Evolutionary conservation across 768 basidiomycete genomes (phyloP).

Genomic region (Lactarius sp.): DNA sequence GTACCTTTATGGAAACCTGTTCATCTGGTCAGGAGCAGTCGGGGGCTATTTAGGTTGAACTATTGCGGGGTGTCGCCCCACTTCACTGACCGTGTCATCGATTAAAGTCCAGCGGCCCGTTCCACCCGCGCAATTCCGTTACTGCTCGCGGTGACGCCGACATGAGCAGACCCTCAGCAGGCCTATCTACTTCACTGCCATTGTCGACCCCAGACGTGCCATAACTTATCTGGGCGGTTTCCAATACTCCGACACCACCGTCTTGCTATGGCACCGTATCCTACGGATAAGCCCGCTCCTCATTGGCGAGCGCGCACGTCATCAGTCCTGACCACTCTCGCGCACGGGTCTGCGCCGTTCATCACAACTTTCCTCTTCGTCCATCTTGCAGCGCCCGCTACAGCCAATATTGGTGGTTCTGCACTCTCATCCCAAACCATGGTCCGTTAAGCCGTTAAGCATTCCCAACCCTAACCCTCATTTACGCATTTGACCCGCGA

Average conservation of each 20-base stretch:
- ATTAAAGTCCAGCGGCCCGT: too few relatives aligned
- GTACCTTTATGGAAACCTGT: too few relatives aligned
- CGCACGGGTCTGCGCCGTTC: conserved; percentile 71
- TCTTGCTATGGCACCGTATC: background rate
- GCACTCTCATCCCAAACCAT: conserved; percentile 64
- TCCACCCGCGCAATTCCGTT: too few relatives aligned
- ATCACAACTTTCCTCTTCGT: conserved; percentile 71
- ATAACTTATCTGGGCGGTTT: too few relatives aligned
- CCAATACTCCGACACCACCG: background rate
- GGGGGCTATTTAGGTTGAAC: too few relatives aligned
- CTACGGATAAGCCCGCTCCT: conserved; percentile 2
- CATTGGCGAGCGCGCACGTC: conserved; percentile 14
- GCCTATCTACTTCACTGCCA: too few relatives aligned
- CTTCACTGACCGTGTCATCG: too few relatives aligned
- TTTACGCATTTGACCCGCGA: background rate
- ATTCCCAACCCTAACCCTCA: background rate
- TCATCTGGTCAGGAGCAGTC: too few relatives aligned
- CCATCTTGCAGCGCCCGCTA: conserved; percentile 71
- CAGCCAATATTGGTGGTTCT: conserved; percentile 65
- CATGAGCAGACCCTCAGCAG: too few relatives aligned
- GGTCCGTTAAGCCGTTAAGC: conserved; percentile 41
- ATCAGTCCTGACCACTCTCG: conserved; percentile 46
- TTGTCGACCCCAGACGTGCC: too few relatives aligned
- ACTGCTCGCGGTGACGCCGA: too few relatives aligned
- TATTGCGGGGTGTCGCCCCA: too few relatives aligned